Evolutionary conservation across 2,329 filamentous ascomycete genomes (phyloP), one percentile per base, ranked within the genome.

Genomic region (Tricladium varicosporioides): DNA sequence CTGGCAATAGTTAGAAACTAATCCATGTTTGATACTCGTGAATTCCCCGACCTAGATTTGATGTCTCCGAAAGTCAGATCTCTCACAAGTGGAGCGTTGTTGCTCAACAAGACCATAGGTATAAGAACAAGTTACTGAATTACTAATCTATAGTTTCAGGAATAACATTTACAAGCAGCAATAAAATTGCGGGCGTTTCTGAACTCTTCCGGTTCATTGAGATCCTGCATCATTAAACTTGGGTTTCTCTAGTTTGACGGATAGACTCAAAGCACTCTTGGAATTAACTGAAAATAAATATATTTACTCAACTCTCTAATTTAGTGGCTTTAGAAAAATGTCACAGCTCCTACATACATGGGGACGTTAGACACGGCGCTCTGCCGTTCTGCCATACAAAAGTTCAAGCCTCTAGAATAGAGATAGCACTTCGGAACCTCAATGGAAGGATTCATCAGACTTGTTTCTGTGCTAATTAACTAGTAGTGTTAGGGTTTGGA

Each of bases 51-150:
- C 66, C 65, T 62, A 75, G 74, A n/a, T 64, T 87, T 87, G 60
- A 88, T 78, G 67, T 88, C 80, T 5, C 83, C 74, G 31, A 76
- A 72, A n/a, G 70, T 76, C 0, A 87, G 67, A 5, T 81, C 74
- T 43, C 78, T 71, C 44, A 85, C 76, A 9, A 87, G 63, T 7
- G 83, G 70, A 2, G 80, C 76, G 67, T 88, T 87, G 60, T 85
- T 80, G 18, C 75, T 73, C 0, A 88, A 73, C 53, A 87, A 88
- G 56, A 88, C 87, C 84, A 87, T 87, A 15, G 80, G 77, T 77
- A 54, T 31, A 5, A 18, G 3, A 27, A 11, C 46, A 5, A 59
- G 54, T 8, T 14, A 52, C 33, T 7, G 22, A 45, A 36, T 19
- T 9, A 58, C 19, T 3, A 2, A 22, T 15, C 36, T 22, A 15